Base-by-base conservation (phyloP, 2,329 filamentous ascomycete genomes). In the Colletotrichum sp. region DNA sequence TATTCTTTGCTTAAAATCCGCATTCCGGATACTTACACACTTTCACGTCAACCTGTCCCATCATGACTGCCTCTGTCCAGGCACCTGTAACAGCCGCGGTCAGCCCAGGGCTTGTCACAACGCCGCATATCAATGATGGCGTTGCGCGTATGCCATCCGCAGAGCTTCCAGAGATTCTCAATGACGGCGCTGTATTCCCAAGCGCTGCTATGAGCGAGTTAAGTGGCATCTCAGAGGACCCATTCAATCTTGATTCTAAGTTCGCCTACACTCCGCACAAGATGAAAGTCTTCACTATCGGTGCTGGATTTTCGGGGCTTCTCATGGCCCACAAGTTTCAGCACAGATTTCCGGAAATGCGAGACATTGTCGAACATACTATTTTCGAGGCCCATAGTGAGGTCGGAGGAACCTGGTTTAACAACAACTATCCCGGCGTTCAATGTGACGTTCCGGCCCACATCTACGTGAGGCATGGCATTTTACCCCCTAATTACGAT, bases 251-350 rank as follows among this genome's bases (percentile, higher is more conserved):
- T 1, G 78, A 72, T 60, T 59, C 76, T 8, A 52, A 78, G 77
- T 68, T 80, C 69, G 82, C 82, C 5, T 84, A 83, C 57, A 80
- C 81, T 13, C 79, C 79, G 18, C 75, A 79, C 6, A 83, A 81
- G 71, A 49, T 84, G 71, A 83, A 81, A 69, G 83, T 84, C 9
- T 77, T 84, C 18, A 84, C 83, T 10, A 82, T 84, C 24, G 83
- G 83, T 9, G 83, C 83, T 3, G 82, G 82, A 4, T 83, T 83
- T 72, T 83, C 82, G 6, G 82, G 82, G 24, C 69, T 83, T 24
- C 72, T 83, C n/a, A 82, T 83, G 80, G 82, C 82, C 9, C 82
- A 84, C 76, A 84, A 83, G 69, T 82, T 84, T 39, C 82, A 84
- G 62, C 82, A 84, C 66, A 78, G 81, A 8, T 83, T 83, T 59